A percentile compares a stretch with the other conserved stretches of the same genome.
These are phyloP conservation scores for Blastobotrys malaysiensis DNA, from an alignment of 1,139 yeast genomes.

Conservation along the genomic window DNA sequence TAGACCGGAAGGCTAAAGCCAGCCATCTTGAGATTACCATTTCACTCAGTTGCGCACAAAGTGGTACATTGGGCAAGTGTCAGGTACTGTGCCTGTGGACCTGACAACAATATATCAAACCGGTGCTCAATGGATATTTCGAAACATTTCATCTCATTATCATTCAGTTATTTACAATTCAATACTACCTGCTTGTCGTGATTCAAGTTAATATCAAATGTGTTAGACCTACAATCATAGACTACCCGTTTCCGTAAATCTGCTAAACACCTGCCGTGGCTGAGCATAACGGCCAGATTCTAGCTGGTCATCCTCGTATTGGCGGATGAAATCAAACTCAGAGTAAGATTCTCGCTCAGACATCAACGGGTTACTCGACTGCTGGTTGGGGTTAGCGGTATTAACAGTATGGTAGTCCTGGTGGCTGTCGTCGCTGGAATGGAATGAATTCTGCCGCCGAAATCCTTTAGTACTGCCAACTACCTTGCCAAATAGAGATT, in stretches of 20 bases:
- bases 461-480: neutral
- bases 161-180: too few relatives aligned
- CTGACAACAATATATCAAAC: too few relatives aligned
- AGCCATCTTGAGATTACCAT: too few relatives aligned
- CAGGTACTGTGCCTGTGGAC: too few relatives aligned
- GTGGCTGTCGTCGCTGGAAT: neutral
- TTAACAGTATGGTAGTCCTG: neutral
- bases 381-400: neutral
- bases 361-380: neutral
- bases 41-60: too few relatives aligned
- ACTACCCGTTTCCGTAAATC: slow-evolving; percentile 25
- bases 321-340: neutral
- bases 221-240: slow-evolving; percentile 8
- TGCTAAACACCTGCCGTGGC: slow-evolving; percentile 8
- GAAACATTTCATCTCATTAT: too few relatives aligned
- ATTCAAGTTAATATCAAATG: too few relatives aligned
- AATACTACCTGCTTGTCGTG: too few relatives aligned
- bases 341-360: neutral
- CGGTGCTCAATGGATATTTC: too few relatives aligned
- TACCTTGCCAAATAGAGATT: neutral
- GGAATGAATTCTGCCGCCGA: neutral
- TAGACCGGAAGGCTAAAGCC: too few relatives aligned
- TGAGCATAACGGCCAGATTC: slow-evolving; percentile 6
- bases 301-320: neutral
- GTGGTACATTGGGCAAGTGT: too few relatives aligned